These are phyloP conservation scores for Trametes sanguinea DNA, from an alignment of 768 basidiomycete genomes.

Conservation along the genomic window DNA sequence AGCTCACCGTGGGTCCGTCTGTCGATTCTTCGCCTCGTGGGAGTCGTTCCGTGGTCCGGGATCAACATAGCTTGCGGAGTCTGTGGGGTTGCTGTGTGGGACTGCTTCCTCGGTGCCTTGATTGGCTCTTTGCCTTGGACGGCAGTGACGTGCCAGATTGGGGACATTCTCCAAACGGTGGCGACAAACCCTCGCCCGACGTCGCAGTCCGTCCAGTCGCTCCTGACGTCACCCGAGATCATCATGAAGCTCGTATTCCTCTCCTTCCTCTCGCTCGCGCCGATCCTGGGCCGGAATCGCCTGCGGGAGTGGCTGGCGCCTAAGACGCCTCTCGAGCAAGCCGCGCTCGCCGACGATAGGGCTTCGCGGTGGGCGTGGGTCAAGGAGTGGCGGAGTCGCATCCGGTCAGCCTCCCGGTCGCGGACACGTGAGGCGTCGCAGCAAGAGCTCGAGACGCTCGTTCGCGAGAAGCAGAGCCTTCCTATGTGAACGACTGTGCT, in stretches of 20 bases:
- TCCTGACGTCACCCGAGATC: conserved; percentile 83
- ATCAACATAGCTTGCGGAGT: conserved; percentile 97
- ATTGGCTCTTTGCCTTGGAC: conserved; percentile 89
- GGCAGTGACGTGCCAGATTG: conserved; percentile 88
- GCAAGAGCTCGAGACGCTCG: conserved; percentile 50
- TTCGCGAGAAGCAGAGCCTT: conserved; percentile 51
- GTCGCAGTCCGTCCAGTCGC: conserved; percentile 77
- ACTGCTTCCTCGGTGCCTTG: conserved; percentile 81
- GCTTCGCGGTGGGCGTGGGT: conserved; percentile 60
- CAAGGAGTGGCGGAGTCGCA: conserved; percentile 66
- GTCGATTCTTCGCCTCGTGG: conserved; percentile 85
- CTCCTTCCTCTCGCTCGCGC: conserved; percentile 82
- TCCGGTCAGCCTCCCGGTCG: conserved; percentile 55
- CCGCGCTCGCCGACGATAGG: conserved; percentile 40
- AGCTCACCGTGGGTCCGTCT: conserved; percentile 74
- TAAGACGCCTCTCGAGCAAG: conserved; percentile 14
- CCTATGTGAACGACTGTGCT: conserved; percentile 21
- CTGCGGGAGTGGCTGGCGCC: conserved; percentile 58
- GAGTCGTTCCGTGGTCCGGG: conserved; percentile 95
- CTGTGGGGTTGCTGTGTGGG: conserved; percentile 72
- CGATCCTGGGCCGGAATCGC: conserved; percentile 75
- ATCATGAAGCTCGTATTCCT: conserved; percentile 82
- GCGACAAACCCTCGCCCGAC: conserved; percentile 70
- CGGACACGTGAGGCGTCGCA: conserved; percentile 47
- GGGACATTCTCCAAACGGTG: conserved; percentile 84